Percentiles rank a stretch among this genome's conserved stretches.
phyloP scores from a whole-genome alignment of 2,329 filamentous ascomycete species.

The Podosphaera fusca region DNA sequence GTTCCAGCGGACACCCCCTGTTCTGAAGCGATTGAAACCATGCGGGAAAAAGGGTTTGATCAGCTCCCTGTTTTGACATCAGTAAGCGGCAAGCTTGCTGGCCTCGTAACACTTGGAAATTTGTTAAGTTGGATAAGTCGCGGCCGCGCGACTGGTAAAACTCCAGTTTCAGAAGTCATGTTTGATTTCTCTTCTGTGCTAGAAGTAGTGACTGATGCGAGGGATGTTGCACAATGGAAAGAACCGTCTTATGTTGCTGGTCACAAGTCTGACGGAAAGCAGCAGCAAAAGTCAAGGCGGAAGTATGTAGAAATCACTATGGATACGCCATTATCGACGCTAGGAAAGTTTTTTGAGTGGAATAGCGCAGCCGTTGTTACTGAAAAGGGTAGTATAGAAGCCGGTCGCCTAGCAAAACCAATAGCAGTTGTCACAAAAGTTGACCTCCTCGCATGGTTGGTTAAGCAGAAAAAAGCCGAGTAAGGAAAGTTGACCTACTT shows the following conservation, averaged over 20 bases:
- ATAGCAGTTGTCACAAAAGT: conserved; percentile 91
- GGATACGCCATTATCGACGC: conserved; percentile 59
- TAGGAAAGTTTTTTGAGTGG: conserved; percentile 94
- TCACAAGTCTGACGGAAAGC: conserved; percentile 14
- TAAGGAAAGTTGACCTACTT: not conserved
- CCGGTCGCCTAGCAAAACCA: conserved; percentile 39
- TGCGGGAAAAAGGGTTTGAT: conserved; percentile 96
- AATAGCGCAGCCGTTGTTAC: conserved; percentile 92
- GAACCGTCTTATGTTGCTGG: conserved; percentile 14
- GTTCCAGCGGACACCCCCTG: conserved; percentile 48
- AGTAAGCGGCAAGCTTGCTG: conserved; percentile 52
- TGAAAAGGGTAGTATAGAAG: conserved; percentile 35
- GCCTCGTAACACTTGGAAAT: conserved; percentile 86
- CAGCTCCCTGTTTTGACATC: conserved; percentile 74
- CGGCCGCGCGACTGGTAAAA: conserved; percentile 52
- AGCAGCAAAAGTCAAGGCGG: conserved; percentile 26
- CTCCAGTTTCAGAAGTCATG: conserved; percentile 72
- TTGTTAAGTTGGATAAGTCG: conserved; percentile 74
- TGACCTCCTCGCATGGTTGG: conserved; percentile 78
- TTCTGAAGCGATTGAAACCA: conserved; percentile 80
- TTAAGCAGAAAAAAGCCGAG: conserved; percentile 32
- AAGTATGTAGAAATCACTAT: conserved; percentile 87
- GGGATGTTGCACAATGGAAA: conserved; percentile 27
- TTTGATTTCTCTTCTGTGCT: conserved; percentile 79
- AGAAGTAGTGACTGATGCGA: conserved; percentile 76